These are phyloP conservation scores for Rhynchospora tenuis DNA, from an alignment of 176 grass and related monocot species.

Conservation along the genomic window DNA sequence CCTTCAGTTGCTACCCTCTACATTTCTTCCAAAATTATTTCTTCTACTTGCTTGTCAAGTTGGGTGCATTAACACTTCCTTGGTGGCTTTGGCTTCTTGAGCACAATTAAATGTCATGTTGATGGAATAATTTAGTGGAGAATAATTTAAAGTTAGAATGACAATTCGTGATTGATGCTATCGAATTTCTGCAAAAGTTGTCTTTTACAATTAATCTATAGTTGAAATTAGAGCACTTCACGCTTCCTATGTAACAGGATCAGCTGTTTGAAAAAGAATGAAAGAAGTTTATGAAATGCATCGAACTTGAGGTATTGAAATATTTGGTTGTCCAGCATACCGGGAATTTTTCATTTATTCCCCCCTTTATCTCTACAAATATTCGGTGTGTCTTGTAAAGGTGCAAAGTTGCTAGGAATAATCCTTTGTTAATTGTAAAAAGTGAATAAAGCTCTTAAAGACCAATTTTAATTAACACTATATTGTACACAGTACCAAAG, in stretches of 20 bases:
- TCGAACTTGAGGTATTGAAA: conserved; percentile 11
- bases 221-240: background rate
- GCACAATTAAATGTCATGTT: conserved; percentile 24
- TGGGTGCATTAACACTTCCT: conserved; percentile 5
- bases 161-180: conserved; percentile 2
- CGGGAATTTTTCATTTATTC: conserved; percentile 13
- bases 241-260: conserved; percentile 16
- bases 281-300: conserved; percentile 8
- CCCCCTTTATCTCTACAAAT: conserved; percentile 3
- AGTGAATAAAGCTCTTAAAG: background rate
- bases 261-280: conserved; percentile 21
- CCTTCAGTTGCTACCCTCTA: background rate
- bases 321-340: conserved; percentile 5
- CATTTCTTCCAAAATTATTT: background rate
- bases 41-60: background rate
- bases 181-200: conserved; percentile 10
- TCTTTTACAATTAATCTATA: conserved; percentile 3
- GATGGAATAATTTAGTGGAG: conserved; percentile 27
- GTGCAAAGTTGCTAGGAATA: conserved; percentile 2
- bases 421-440: background rate
- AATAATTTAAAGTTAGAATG: conserved; percentile 12
- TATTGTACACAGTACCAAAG: background rate
- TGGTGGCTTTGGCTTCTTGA: conserved; percentile 12
- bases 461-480: background rate
- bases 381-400: conserved; percentile 17